Evolutionary conservation across 768 basidiomycete species (phyloP).

Genomic region (Neoboletus magnificus): DNA sequence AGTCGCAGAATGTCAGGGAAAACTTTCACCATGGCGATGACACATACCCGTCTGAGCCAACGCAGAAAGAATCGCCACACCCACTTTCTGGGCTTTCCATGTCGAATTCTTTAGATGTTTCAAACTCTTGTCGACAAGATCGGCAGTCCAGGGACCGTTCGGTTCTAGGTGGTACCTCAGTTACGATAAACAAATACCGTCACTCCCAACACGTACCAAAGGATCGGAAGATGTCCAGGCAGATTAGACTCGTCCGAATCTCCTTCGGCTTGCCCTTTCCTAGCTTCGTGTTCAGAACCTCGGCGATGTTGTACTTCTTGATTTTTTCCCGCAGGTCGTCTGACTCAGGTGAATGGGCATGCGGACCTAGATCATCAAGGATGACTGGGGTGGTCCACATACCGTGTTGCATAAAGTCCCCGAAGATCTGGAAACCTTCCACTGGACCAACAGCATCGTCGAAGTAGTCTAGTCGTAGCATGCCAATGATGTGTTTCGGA

Average conservation of each 20-base stretch:
- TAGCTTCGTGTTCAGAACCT: slow-evolving; percentile 17
- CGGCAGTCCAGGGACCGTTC: slow-evolving; percentile 7
- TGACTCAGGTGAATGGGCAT: slow-evolving; percentile 1
- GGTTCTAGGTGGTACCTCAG: slow-evolving; percentile 8
- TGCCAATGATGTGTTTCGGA: slow-evolving; percentile 18
- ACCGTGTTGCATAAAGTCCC: slow-evolving; percentile 21
- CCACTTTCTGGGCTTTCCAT: slow-evolving; percentile 24
- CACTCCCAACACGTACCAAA: background rate
- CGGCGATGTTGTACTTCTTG: slow-evolving; percentile 11
- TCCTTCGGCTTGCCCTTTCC: slow-evolving; percentile 11
- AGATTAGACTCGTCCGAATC: slow-evolving; percentile 22
- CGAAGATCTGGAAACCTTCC: slow-evolving; percentile 26
- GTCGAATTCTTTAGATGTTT: background rate
- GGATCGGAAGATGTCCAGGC: too few relatives aligned
- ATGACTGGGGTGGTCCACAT: background rate
- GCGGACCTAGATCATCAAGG: too few relatives aligned
- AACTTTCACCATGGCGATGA: background rate
- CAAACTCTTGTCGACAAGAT: slow-evolving; percentile 15
- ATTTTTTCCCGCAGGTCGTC: slow-evolving; percentile 14
- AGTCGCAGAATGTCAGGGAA: background rate
- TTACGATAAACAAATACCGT: too few relatives aligned
- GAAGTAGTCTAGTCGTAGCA: too few relatives aligned
- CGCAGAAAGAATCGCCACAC: slow-evolving; percentile 22
- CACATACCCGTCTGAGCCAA: slow-evolving; percentile 19
- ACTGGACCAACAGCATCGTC: slow-evolving; percentile 21